A percentile compares a stretch with the other conserved stretches of the same genome.
Evolutionary conservation across 1,139 yeast genomes (phyloP).

Genomic region (Pneumocystis murina): DNA sequence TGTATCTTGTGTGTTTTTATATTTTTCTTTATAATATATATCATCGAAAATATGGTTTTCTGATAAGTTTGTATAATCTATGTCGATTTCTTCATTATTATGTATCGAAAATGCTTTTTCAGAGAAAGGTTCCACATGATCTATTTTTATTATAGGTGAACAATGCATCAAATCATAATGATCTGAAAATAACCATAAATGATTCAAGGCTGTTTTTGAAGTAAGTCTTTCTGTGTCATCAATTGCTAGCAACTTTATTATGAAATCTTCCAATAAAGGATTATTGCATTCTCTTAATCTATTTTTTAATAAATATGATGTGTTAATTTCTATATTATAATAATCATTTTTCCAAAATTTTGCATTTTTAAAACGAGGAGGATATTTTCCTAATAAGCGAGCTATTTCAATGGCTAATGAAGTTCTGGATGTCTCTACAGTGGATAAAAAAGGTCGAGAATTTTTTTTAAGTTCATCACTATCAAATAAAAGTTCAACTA

Average conservation of each 20-base stretch:
- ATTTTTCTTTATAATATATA: background rate
- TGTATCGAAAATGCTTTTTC: background rate
- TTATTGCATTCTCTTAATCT: background rate
- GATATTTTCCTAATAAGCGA: background rate
- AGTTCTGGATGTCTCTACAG: conserved; percentile 1
- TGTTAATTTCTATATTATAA: background rate
- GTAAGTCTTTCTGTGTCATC: background rate
- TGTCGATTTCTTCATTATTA: background rate
- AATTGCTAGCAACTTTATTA: background rate
- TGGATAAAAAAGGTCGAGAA: background rate
- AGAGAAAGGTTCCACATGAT: background rate
- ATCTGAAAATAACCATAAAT: background rate
- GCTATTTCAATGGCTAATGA: conserved; percentile 12
- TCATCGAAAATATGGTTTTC: background rate
- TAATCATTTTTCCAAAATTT: background rate
- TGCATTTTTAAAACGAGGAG: background rate
- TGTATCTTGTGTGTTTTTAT: background rate
- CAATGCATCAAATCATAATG: background rate
- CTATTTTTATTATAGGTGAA: background rate
- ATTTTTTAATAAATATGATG: background rate
- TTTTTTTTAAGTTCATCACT: background rate
- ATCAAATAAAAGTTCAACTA: conserved; percentile 1
- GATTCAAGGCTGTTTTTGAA: background rate
- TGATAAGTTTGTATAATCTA: background rate
- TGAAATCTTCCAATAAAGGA: background rate